A percentile compares a stretch with the other conserved stretches of the same genome.
These are phyloP conservation scores for Ophiorrhiza pumila DNA, from an alignment of 257 asterid genomes.

Conservation along the genomic window DNA sequence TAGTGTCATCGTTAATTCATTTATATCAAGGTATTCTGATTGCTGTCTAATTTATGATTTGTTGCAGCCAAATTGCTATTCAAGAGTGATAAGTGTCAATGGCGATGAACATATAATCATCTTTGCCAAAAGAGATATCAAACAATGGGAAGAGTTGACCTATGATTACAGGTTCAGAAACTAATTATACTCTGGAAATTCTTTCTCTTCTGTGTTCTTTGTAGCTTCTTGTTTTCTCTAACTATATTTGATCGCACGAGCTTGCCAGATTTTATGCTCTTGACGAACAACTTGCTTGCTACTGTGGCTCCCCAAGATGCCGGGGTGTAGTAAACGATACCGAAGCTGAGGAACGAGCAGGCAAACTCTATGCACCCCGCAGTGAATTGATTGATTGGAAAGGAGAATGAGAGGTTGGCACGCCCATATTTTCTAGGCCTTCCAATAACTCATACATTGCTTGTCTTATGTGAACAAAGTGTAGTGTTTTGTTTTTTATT, in stretches of 20 bases:
- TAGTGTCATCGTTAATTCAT: background rate
- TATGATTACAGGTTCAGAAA: conserved; percentile 84
- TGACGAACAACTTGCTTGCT: conserved; percentile 80
- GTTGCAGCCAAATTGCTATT: conserved; percentile 94
- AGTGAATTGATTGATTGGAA: conserved; percentile 76
- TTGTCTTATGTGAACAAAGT: background rate
- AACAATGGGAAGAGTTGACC: conserved; percentile 84
- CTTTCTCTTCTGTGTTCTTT: conserved; percentile 1
- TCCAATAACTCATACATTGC: background rate
- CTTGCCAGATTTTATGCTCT: conserved; percentile 74
- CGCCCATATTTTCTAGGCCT: conserved; percentile 1
- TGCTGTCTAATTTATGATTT: conserved; percentile 3
- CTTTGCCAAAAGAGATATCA: conserved; percentile 88
- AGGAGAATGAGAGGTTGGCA: conserved; percentile 50
- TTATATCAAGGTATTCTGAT: background rate
- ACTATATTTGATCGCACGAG: conserved; percentile 12
- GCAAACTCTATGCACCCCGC: conserved; percentile 54
- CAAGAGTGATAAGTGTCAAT: conserved; percentile 68
- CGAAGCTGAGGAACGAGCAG: conserved; percentile 75
- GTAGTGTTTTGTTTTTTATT: background rate
- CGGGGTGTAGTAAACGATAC: conserved; percentile 89
- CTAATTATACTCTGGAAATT: conserved; percentile 17
- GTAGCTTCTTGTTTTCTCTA: background rate
- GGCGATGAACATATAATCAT: conserved; percentile 81
- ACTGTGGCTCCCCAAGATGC: conserved; percentile 85